Evolutionary conservation across 148 eudicot species (phyloP), one percentile per base, ranked within the genome.

Genomic region (Bassia scoparia): DNA sequence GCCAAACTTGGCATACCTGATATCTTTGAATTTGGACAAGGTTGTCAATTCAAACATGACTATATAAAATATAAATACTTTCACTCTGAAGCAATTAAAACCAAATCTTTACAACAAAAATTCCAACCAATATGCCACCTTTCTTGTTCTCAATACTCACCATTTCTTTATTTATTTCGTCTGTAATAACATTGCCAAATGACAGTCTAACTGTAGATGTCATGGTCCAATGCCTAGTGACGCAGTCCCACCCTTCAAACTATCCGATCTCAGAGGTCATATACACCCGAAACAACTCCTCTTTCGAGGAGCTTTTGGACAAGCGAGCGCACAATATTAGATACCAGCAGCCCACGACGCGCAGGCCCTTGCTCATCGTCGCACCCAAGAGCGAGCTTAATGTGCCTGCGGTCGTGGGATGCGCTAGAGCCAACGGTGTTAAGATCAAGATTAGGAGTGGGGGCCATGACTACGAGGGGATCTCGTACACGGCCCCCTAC

Each of bases 381-480:
- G 34, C 61, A 18, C 79, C 79, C 1, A 61, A 49, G 20, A 65
- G 31, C 9, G 66, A 69, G 35, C 21, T 30, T 1, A 6, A 44
- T 3, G 66, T 76, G 60, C 37, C 78, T 5, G 60, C 68, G 7
- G 14, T 52, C 7, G 50, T 76, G 35, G 13, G 16, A 10, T 76
- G 79, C 15, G 29, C 73, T 56, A 7, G 67, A 44, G 11, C 70
- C 49, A 43, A 58, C 13, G 56, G 44, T 14, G 14, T 76, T 21
- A 68, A 33, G 33, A 68, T 76, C 60, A 60, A 61, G 68, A 68
- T 31, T n/a, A 31, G 79, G 20, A 76, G 79, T 12, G 79, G 79
- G 31, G 79, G 79, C 31, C 79, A 76, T 16, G 79, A 76, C 61
- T 76, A 56, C 35, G 79, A 76, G 67, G 79, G 79, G 3, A 38